phyloP scores from a whole-genome alignment of 2,329 filamentous ascomycete genomes.

The Ophidiomyces ophidiicola region DNA sequence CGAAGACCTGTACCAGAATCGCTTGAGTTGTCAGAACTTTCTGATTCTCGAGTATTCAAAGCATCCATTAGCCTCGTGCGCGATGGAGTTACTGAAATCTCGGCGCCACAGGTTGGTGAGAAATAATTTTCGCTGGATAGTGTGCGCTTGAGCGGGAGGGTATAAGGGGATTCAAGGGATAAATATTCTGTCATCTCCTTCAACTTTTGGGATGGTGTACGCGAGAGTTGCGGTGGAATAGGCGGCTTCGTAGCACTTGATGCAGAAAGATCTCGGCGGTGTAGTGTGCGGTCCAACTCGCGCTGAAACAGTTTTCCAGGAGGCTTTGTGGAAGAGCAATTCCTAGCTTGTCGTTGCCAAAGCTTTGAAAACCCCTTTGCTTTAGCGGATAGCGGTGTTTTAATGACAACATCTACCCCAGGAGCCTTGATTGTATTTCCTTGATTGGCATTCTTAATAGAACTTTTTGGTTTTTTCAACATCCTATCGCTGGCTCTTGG shows the following conservation, averaged over 20 bases:
- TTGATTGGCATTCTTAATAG: not conserved
- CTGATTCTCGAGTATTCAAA: conserved; percentile 14
- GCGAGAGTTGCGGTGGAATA: not conserved
- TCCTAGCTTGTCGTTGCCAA: too few relatives aligned
- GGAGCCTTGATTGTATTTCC: not conserved
- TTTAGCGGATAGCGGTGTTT: conserved; percentile 6
- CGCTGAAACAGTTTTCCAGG: not conserved
- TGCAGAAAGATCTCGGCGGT: not conserved
- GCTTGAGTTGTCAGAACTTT: conserved; percentile 1
- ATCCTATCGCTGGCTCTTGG: not conserved
- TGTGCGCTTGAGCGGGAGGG: not conserved
- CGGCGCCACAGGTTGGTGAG: not conserved
- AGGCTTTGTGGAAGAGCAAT: too few relatives aligned
- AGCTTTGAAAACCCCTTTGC: not conserved
- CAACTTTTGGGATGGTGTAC: conserved; percentile 10
- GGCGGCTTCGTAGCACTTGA: not conserved
- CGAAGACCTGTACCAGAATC: not conserved
- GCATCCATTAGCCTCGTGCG: conserved; percentile 29
- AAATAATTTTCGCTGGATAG: not conserved
- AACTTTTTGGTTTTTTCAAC: not conserved
- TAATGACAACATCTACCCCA: conserved; percentile 12
- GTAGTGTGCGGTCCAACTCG: not conserved
- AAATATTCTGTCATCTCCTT: conserved; percentile 11
- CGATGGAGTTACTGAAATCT: conserved; percentile 4
- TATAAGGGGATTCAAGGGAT: conserved; percentile 3